phyloP scores from a whole-genome alignment of 768 basidiomycete genomes.

The Dentipellis fragilis region DNA sequence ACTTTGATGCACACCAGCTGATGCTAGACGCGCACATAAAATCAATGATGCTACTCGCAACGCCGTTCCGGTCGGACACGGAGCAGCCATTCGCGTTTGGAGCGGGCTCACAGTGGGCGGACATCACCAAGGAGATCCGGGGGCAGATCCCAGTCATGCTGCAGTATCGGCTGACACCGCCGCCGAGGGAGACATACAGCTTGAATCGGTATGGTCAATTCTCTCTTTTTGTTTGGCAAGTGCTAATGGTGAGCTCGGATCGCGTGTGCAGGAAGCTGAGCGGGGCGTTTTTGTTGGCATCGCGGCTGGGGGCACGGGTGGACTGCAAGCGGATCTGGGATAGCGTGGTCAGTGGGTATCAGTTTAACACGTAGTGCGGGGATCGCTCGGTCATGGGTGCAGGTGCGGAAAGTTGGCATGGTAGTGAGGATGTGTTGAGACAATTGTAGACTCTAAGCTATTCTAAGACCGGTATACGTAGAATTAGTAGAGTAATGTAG shows the following conservation, averaged over 20 bases:
- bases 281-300: conserved; percentile 71
- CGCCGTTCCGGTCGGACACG: conserved; percentile 64
- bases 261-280: conserved; percentile 54
- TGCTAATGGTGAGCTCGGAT: not conserved
- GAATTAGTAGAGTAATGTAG: not conserved
- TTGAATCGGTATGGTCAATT: conserved; percentile 59
- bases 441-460: not conserved
- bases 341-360: conserved; percentile 37
- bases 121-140: conserved; percentile 70
- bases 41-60: conserved; percentile 77
- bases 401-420: not conserved
- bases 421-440: not conserved
- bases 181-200: conserved; percentile 90
- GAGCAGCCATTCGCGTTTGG: conserved; percentile 77
- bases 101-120: conserved; percentile 48
- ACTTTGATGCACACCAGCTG: conserved; percentile 27
- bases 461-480: not conserved
- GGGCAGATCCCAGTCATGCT: conserved; percentile 86
- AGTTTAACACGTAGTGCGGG: conserved; percentile 12
- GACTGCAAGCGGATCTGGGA: conserved; percentile 75
- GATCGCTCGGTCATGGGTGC: not conserved
- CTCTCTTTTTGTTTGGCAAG: not conserved
- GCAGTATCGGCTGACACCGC: conserved; percentile 78
- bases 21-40: conserved; percentile 85
- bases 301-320: conserved; percentile 62